phyloP scores from a whole-genome alignment of 257 asterid genomes.

The Nicotiana obtusifolia region DNA sequence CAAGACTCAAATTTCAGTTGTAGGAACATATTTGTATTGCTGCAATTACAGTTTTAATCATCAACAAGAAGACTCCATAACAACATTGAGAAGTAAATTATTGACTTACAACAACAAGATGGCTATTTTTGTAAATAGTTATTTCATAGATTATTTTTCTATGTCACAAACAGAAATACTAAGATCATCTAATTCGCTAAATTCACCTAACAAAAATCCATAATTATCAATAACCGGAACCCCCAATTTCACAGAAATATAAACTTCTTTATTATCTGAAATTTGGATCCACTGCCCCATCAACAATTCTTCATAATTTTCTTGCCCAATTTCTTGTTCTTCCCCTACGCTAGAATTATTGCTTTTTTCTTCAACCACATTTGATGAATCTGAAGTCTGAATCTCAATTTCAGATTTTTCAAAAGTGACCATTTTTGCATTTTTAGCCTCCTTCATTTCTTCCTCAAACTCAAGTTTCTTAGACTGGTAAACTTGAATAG shows the following conservation, averaged over 20 bases:
- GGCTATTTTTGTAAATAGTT: too few relatives aligned
- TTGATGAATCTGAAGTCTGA: not conserved
- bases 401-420: not conserved
- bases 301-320: not conserved
- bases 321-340: not conserved
- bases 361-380: not conserved
- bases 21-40: too few relatives aligned
- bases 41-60: too few relatives aligned
- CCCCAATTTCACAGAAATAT: not conserved
- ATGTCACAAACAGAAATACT: too few relatives aligned
- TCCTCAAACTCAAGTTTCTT: conserved; percentile 24
- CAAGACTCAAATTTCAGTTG: too few relatives aligned
- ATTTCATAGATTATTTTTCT: too few relatives aligned
- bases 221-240: not conserved
- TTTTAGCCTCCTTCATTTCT: not conserved
- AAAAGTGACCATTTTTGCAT: not conserved
- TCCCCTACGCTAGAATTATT: not conserved
- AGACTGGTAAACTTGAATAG: not conserved
- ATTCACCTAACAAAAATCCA: not conserved
- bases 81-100: too few relatives aligned
- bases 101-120: too few relatives aligned
- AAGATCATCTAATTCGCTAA: not conserved
- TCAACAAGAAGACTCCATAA: too few relatives aligned
- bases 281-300: not conserved
- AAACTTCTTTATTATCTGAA: not conserved